Conservation (phyloP, 2,329 filamentous ascomycete species). For the Claviceps humidiphila region DNA sequence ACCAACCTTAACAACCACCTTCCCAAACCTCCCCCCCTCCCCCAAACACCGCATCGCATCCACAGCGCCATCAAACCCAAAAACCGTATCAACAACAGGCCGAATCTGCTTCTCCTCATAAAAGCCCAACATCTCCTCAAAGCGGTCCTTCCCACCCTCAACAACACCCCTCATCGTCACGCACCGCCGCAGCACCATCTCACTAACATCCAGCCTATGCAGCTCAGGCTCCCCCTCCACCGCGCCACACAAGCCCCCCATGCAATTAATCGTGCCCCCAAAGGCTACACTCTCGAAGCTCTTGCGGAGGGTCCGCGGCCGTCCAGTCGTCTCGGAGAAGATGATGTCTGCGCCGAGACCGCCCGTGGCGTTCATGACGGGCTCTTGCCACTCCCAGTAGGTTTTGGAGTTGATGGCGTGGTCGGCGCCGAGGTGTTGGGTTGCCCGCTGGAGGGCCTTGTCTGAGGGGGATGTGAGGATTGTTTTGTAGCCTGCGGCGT, state of each 20-base stretch:
- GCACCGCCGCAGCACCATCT: conserved; percentile 34
- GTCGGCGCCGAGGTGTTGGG: conserved; percentile 34
- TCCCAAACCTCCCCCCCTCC: conserved; percentile 43
- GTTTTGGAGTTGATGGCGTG: conserved; percentile 40
- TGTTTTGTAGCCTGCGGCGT: conserved; percentile 34
- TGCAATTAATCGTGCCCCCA: conserved; percentile 39
- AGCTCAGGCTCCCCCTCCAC: conserved; percentile 36
- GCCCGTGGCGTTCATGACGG: conserved; percentile 31
- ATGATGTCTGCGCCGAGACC: conserved; percentile 38
- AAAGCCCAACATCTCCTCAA: conserved; percentile 40
- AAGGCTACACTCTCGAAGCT: conserved; percentile 40
- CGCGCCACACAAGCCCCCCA: conserved; percentile 38
- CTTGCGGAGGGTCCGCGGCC: conserved; percentile 35
- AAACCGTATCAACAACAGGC: conserved; percentile 35
- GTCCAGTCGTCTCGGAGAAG: conserved; percentile 41
- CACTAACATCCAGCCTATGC: conserved; percentile 46
- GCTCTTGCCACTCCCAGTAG: conserved; percentile 36
- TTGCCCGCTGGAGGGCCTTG: conserved; percentile 33
- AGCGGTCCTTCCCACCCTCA: conserved; percentile 42
- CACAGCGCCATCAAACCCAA: conserved; percentile 30
- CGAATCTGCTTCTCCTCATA: conserved; percentile 30
- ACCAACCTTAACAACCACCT: conserved; percentile 34
- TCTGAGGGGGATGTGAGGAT: conserved; percentile 43
- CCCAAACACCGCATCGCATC: conserved; percentile 40
- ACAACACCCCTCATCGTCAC: conserved; percentile 41